Percentiles rank a stretch among this genome's conserved stretches.
Conservation (phyloP, 2,329 filamentous ascomycete genomes). For the Verruconis gallopava region DNA sequence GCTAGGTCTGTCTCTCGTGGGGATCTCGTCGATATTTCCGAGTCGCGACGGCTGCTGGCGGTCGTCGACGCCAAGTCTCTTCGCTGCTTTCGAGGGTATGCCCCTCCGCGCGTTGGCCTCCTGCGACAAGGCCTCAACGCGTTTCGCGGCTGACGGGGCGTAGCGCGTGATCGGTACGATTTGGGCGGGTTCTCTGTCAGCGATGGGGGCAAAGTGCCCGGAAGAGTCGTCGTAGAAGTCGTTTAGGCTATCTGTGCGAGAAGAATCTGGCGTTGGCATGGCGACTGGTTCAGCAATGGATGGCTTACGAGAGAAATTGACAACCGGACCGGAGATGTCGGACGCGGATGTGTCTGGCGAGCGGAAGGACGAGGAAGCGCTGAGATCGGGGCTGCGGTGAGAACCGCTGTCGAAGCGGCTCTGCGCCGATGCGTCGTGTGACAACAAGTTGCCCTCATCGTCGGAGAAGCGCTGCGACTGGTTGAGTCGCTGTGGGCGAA, state of each 20-base stretch:
- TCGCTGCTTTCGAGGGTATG: constrained; percentile 1
- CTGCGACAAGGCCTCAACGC: not conserved
- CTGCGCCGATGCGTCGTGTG: too few species aligned
- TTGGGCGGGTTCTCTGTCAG: not conserved
- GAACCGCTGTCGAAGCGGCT: too few species aligned
- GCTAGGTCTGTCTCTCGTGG: not conserved
- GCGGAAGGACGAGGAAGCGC: not conserved
- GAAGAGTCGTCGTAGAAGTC: constrained; percentile 1
- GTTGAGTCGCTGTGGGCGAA: not conserved
- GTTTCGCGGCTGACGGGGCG: not conserved
- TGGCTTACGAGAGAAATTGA: constrained; percentile 4
- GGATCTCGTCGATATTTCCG: not conserved
- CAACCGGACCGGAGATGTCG: not conserved
- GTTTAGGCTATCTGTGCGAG: not conserved
- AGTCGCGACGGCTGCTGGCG: not conserved
- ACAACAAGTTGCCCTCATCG: not conserved
- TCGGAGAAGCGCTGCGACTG: not conserved
- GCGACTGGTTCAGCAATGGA: not conserved
- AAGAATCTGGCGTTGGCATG: not conserved
- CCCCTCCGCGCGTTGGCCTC: not conserved
- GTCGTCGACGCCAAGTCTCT: not conserved
- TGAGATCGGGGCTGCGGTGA: too few species aligned
- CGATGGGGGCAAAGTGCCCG: not conserved
- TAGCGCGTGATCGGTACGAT: not conserved
- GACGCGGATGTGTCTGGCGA: not conserved